These are phyloP conservation scores for Globisporangium megalacanthum DNA, from an alignment of 352 stramenopile species.

Conservation along the genomic window DNA sequence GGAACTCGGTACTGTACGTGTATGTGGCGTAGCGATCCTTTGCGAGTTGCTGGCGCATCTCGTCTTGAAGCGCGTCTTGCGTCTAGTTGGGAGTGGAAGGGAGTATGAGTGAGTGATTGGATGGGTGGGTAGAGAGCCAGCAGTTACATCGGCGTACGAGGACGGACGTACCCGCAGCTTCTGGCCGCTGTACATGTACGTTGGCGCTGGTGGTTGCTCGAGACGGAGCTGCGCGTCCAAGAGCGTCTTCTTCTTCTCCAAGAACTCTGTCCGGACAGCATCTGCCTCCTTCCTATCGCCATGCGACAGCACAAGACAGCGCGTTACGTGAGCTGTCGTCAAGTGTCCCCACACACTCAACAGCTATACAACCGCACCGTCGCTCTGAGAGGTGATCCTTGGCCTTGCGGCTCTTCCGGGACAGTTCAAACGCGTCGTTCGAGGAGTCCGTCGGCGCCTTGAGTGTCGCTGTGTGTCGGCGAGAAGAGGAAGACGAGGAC, in stretches of 20 bases:
- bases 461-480: conserved; percentile 13
- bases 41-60: conserved; percentile 55
- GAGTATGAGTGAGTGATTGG: background rate
- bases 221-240: conserved; percentile 17
- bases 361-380: conserved; percentile 10
- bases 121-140: background rate
- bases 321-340: background rate
- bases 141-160: background rate
- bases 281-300: conserved; percentile 24
- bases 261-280: conserved; percentile 25
- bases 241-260: conserved; percentile 29
- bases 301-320: background rate
- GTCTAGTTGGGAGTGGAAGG: conserved; percentile 25
- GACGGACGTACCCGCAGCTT: conserved; percentile 54
- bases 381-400: conserved; percentile 64
- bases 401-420: conserved; percentile 30
- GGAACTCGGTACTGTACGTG: conserved; percentile 86
- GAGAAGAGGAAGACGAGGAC: background rate
- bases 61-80: conserved; percentile 80
- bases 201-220: conserved; percentile 17
- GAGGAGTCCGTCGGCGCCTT: conserved; percentile 76
- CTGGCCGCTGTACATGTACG: conserved; percentile 88
- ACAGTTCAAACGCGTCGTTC: conserved; percentile 62
- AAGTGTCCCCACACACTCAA: background rate
- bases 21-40: conserved; percentile 62